Evolutionary conservation across 148 eudicot genomes (phyloP).

Genomic region (Tetragonia tetragonoides): DNA sequence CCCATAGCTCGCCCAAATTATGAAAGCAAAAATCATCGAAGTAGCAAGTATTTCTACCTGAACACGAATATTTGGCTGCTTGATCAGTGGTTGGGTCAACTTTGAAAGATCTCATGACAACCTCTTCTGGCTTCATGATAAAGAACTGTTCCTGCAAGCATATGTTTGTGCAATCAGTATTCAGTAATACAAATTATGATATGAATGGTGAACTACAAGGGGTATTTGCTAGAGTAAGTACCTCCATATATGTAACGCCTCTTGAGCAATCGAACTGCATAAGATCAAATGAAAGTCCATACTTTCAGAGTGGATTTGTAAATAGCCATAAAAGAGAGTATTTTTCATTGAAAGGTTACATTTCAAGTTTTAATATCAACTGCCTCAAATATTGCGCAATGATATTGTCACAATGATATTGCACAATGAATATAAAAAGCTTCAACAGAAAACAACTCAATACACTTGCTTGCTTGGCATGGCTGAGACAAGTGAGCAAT

Average conservation of each 20-base stretch:
- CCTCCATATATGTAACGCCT: slow-evolving; percentile 93
- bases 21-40: neutral
- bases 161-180: neutral
- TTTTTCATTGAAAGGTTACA: neutral
- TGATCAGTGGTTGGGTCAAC: slow-evolving; percentile 71
- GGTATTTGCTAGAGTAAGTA: slow-evolving; percentile 15
- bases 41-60: slow-evolving; percentile 42
- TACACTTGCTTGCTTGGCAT: too few species aligned
- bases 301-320: neutral
- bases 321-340: neutral
- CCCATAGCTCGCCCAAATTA: neutral
- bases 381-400: too few species aligned
- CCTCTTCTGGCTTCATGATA: slow-evolving; percentile 89
- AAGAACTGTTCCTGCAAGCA: slow-evolving; percentile 76
- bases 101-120: slow-evolving; percentile 57
- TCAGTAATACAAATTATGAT: neutral
- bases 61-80: slow-evolving; percentile 78
- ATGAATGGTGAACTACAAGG: neutral
- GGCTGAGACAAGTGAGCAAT: too few species aligned
- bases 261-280: slow-evolving; percentile 88
- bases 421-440: too few species aligned
- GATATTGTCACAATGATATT: too few species aligned
- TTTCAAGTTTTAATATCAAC: too few species aligned
- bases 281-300: slow-evolving; percentile 5
- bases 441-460: too few species aligned